phyloP scores from a whole-genome alignment of 805 yeast species.

The Wilhelminamyces savonicus region DNA sequence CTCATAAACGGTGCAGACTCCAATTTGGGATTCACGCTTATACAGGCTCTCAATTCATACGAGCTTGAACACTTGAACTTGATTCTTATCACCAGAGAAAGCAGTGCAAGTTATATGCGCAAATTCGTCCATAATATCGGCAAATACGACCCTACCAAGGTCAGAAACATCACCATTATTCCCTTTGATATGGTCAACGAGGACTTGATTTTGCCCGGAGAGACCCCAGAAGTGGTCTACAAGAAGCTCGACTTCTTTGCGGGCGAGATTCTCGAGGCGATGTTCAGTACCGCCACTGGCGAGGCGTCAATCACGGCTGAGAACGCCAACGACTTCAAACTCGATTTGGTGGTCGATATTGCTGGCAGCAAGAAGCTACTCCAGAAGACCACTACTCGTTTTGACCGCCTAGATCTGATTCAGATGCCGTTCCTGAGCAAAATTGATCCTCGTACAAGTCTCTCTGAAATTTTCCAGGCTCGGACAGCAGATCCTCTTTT shows the following conservation, averaged over 20 bases:
- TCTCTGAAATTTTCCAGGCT: constrained; percentile 4
- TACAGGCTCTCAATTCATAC: constrained; percentile 26
- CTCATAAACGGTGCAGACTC: constrained; percentile 41
- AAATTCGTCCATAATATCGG: constrained; percentile 12
- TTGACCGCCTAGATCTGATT: constrained; percentile 22
- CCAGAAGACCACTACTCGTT: constrained; percentile 21
- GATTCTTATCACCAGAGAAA: constrained; percentile 24
- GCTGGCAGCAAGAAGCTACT: constrained; percentile 34
- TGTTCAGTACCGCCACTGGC: constrained; percentile 17
- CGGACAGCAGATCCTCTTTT: constrained; percentile 27
- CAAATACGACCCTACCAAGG: constrained; percentile 15
- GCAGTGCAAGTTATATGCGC: constrained; percentile 11
- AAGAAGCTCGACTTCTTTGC: constrained; percentile 35
- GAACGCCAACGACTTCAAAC: constrained; percentile 20
- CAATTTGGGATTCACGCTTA: constrained; percentile 26
- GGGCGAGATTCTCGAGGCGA: constrained; percentile 26
- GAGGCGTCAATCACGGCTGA: constrained; percentile 11
- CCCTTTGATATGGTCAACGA: constrained; percentile 28
- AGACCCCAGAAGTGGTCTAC: constrained; percentile 24
- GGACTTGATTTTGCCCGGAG: constrained; percentile 31
- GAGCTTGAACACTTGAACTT: constrained; percentile 19
- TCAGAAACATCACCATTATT: constrained; percentile 18
- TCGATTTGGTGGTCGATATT: constrained; percentile 34
- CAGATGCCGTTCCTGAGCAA: constrained; percentile 21
- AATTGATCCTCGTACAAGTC: constrained; percentile 1